Conservation (phyloP, 169 alveolate species). For the Sarcocystis neurona region DNA sequence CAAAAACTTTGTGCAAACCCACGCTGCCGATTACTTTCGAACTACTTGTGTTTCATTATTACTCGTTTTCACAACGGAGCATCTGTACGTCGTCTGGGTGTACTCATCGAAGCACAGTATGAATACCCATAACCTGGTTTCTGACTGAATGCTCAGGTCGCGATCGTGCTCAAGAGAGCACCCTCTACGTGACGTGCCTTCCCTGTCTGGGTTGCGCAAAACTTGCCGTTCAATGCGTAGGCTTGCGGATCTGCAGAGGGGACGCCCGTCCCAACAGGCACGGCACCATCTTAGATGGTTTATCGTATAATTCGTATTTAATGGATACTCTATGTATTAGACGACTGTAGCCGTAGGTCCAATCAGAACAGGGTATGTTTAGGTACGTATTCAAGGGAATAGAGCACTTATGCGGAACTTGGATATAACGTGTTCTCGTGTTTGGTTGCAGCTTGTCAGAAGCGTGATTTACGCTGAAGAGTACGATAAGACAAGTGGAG, state of each 20-base stretch:
- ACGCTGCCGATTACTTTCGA: too few species aligned
- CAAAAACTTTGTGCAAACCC: too few species aligned
- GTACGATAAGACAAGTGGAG: constrained; percentile 41
- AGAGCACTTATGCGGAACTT: neutral
- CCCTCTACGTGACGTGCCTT: constrained; percentile 76
- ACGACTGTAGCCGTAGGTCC: neutral
- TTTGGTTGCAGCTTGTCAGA: constrained; percentile 60
- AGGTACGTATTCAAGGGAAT: neutral
- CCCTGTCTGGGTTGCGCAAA: constrained; percentile 86
- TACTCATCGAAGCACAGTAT: too few species aligned
- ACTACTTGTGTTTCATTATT: too few species aligned
- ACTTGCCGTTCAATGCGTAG: constrained; percentile 74
- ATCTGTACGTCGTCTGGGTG: too few species aligned
- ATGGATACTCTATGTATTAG: neutral
- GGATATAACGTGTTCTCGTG: neutral
- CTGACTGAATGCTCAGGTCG: constrained; percentile 62
- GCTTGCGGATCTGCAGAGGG: too few species aligned
- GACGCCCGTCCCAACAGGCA: too few species aligned
- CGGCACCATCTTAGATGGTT: neutral
- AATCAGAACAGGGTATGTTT: neutral
- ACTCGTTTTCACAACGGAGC: too few species aligned
- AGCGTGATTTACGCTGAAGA: constrained; percentile 73
- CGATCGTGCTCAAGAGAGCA: constrained; percentile 67
- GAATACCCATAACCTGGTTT: neutral
- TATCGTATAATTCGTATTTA: neutral